Evolutionary conservation across 2,329 filamentous ascomycete genomes (phyloP).

Genomic region (Periconia sp.): DNA sequence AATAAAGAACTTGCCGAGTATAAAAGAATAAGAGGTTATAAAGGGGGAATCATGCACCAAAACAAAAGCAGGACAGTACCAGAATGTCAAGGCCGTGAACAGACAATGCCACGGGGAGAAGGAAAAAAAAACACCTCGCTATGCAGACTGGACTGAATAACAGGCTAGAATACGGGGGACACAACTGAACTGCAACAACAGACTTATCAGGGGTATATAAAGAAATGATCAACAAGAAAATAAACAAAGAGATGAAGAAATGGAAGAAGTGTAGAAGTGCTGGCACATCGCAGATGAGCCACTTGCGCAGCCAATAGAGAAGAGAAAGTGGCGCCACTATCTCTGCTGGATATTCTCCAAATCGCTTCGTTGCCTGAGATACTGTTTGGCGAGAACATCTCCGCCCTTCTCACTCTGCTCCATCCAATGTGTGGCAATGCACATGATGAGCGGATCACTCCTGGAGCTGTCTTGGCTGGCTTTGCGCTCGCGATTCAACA

Average conservation of each 20-base stretch:
- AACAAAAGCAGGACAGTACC: neutral
- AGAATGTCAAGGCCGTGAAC: neutral
- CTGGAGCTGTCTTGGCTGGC: constrained; percentile 61
- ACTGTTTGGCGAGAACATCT: constrained; percentile 79
- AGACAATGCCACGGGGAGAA: neutral
- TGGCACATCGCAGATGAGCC: neutral
- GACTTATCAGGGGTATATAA: constrained; percentile 11
- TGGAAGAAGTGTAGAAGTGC: neutral
- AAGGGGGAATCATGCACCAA: constrained; percentile 21
- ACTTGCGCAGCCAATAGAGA: neutral
- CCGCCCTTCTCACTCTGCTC: constrained; percentile 83
- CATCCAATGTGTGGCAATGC: constrained; percentile 97
- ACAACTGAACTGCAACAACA: neutral
- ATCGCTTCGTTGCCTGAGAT: constrained; percentile 71
- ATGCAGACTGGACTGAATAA: constrained; percentile 23
- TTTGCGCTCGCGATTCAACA: constrained; percentile 67
- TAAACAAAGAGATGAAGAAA: neutral
- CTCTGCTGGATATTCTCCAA: constrained; percentile 59
- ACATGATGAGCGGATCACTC: constrained; percentile 87
- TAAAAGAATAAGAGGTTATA: constrained; percentile 6
- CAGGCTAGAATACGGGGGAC: neutral
- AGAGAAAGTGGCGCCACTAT: constrained; percentile 4
- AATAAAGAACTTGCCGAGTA: neutral
- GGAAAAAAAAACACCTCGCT: constrained; percentile 26
- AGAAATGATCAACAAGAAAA: constrained; percentile 6